Conservation (phyloP, 192 early-diverging fungal species). For the Podila epigama region DNA sequence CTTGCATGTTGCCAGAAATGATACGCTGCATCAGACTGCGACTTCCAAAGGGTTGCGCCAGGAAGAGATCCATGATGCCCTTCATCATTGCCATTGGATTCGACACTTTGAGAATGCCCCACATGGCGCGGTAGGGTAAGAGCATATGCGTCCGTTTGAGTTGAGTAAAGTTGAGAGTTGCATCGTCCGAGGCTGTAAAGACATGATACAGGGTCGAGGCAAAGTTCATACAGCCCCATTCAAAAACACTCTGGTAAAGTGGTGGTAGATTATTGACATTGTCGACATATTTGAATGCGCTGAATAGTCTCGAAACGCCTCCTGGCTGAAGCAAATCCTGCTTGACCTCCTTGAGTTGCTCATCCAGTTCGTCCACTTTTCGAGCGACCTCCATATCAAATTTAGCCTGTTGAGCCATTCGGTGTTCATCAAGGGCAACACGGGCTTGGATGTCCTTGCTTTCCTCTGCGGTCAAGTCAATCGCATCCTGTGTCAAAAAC, state of each 20-base stretch:
- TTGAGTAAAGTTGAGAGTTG: conserved; percentile 53
- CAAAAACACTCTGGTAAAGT: conserved; percentile 52
- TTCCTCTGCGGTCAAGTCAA: conserved; percentile 47
- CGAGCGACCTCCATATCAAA: conserved; percentile 57
- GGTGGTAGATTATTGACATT: conserved; percentile 52
- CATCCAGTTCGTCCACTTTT: conserved; percentile 54
- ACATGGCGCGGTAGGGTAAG: conserved; percentile 61
- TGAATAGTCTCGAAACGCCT: conserved; percentile 26
- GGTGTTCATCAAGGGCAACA: conserved; percentile 47
- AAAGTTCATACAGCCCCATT: conserved; percentile 67
- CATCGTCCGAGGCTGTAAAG: conserved; percentile 60
- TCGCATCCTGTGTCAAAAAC: conserved; percentile 53
- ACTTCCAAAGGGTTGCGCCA: conserved; percentile 66
- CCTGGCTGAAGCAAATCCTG: conserved; percentile 51
- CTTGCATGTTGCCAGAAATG: conserved; percentile 59
- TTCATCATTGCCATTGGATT: conserved; percentile 65
- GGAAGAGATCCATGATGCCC: conserved; percentile 61
- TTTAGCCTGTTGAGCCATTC: conserved; percentile 47
- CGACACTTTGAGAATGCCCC: conserved; percentile 57
- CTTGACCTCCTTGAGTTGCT: conserved; percentile 56
- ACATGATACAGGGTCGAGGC: conserved; percentile 61
- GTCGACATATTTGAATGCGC: conserved; percentile 22
- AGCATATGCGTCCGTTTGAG: conserved; percentile 61
- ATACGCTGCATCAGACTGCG: conserved; percentile 64
- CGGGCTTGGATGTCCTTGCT: conserved; percentile 42